Base-by-base conservation (phyloP, 2,329 filamentous ascomycete genomes). In the Hymenoscyphus linearis region DNA sequence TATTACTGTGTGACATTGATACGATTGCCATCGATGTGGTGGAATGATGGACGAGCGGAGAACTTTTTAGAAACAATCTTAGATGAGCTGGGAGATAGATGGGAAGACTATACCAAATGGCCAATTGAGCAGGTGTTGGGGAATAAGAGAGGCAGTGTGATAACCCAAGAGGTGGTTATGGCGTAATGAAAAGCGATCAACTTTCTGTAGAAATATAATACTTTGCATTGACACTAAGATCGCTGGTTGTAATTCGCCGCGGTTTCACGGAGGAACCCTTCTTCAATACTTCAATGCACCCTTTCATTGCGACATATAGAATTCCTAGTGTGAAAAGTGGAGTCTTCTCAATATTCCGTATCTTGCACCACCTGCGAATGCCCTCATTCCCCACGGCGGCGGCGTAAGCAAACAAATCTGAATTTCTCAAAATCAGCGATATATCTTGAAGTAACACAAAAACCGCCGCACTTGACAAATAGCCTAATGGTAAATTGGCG, bases 11-110 rank as follows among this genome's bases (percentile, higher is more conserved):
- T 75, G 37, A 66, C 73, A 9, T 60, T 80, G 58, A 74, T 77
- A 64, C 67, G 68, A 18, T 52, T 76, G 34, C 71, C 72, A 13
- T 60, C 70, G 26, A 64, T 72, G 50, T 79, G 77, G 76, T 80
- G 77, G 77, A 74, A 77, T 67, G 68, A 74, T 3, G 75, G 77
- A 13, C 78, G 77, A 72, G 74, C 74, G 4, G 67, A 68, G 37
- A 72, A 73, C 50, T 63, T 79, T n/a, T 65, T 79, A 22, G 66
- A 65, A 47, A 73, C 73, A 36, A 70, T 78, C 44, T 57, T 70
- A n/a, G 62, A 62, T 52, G 66, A 63, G 18, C 36, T 72, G 27
- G 64, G 61, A 12, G 52, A 52, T 14, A 60, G 60, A 4, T 71
- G 68, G 66, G 69, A 70, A 34, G 44, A 54, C 37, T 69, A 64